Base-by-base conservation (phyloP, 495 filamentous ascomycete species). In the Talaromyces stipitatus region DNA sequence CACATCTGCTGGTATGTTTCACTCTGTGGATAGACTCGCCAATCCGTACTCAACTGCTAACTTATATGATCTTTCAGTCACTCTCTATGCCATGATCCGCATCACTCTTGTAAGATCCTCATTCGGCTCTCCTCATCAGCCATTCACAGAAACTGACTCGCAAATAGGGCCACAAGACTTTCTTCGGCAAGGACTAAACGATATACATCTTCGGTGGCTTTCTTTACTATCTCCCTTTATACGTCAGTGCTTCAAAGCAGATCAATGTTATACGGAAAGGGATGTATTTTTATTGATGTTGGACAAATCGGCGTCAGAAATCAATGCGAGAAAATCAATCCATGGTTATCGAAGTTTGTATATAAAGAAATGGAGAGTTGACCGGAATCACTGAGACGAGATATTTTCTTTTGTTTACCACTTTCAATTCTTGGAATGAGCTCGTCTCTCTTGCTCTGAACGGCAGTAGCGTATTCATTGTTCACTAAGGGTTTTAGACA, bases 101-200 rank as follows among this genome's bases (percentile, higher is more conserved):
- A 73, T 84, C 70, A 70, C 81, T 51, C 62, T 82, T 51, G 83
- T 85, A 67, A 64, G 80, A 29, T 72, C 36, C 10, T 30, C n/a
- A 3, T 12, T 4, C 2, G 30, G 7, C n/a, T 48, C n/a, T n/a
- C n/a, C n/a, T n/a, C n/a, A n/a, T n/a, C n/a, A n/a, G n/a, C n/a
- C n/a, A n/a, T n/a, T n/a, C n/a, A n/a, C n/a, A n/a, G n/a, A n/a
- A n/a, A n/a, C n/a, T 18, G 36, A 41, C 9, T 9, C 36, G n/a
- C n/a, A n/a, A 41, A 64, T 56, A 85, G 73, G 91, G 91, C 67
- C 83, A 96, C 77, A 96, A 92, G 85, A 94, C 89, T 54, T 94
- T 86, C 83, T 92, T 87, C 69, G 77, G 80, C 66, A 83, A 86
- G 74, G 73, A 78, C 58, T 90, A 84, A 70, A 75, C 55, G 50